Evolutionary conservation across 257 asterid genomes (phyloP).

Genomic region (Linaria vulgaris): DNA sequence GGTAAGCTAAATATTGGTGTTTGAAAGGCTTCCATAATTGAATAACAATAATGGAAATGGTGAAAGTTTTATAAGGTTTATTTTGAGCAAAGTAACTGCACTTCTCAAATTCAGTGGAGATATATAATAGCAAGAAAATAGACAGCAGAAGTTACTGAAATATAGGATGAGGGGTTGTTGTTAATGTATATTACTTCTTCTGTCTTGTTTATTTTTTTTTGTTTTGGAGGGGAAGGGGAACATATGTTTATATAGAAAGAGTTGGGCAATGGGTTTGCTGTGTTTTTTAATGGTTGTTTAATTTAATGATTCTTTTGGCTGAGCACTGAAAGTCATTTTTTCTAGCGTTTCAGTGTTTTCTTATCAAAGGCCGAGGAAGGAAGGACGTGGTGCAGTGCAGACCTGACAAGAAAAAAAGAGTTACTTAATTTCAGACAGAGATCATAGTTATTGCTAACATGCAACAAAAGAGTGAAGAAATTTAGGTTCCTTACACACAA

Average conservation of each 20-base stretch:
- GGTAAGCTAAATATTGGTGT: constrained; percentile 38
- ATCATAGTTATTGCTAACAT: constrained; percentile 27
- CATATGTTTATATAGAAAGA: constrained; percentile 44
- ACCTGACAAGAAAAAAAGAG: constrained; percentile 34
- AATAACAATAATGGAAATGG: constrained; percentile 21
- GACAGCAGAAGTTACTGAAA: too few species aligned
- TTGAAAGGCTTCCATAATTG: constrained; percentile 66
- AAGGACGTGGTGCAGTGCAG: constrained; percentile 34
- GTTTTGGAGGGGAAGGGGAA: constrained; percentile 27
- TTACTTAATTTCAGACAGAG: constrained; percentile 25
- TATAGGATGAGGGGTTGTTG: too few species aligned
- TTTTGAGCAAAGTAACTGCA: constrained; percentile 20
- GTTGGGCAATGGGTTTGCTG: constrained; percentile 16
- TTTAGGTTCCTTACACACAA: neutral
- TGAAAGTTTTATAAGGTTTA: constrained; percentile 32
- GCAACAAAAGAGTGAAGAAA: constrained; percentile 14
- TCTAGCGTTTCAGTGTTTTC: constrained; percentile 70
- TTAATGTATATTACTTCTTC: constrained; percentile 8
- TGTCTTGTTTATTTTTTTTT: constrained; percentile 22
- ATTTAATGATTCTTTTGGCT: constrained; percentile 19
- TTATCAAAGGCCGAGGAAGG: constrained; percentile 86
- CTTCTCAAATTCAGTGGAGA: constrained; percentile 46
- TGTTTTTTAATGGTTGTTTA: constrained; percentile 19
- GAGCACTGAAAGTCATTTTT: constrained; percentile 44
- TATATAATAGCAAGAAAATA: too few species aligned